A percentile compares a stretch with the other conserved stretches of the same genome.
These are phyloP conservation scores for Fusarium lateritium DNA, from an alignment of 2,329 filamentous ascomycete genomes.

Conservation along the genomic window DNA sequence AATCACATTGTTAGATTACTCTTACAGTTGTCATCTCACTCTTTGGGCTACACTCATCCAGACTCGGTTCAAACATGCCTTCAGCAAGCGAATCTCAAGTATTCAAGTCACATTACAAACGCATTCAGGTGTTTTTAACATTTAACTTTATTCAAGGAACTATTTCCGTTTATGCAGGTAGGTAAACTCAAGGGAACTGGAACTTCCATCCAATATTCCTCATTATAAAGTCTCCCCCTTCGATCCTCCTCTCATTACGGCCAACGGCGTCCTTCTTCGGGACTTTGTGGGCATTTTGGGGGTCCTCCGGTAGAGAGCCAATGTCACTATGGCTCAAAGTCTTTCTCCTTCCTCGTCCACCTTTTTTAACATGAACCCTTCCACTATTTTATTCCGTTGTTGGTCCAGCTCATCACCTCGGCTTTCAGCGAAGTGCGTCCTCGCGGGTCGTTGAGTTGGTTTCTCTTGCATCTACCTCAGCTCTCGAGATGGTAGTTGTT, in stretches of 20 bases:
- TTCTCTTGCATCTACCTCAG: conserved; percentile 9
- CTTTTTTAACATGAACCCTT: conserved; percentile 31
- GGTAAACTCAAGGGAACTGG: conserved; percentile 28
- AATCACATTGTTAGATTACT: too few species aligned
- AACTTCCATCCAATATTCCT: conserved; percentile 24
- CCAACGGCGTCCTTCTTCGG: conserved; percentile 27
- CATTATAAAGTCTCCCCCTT: conserved; percentile 10
- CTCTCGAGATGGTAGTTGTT: neutral
- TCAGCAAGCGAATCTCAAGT: neutral
- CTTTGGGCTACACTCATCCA: too few species aligned
- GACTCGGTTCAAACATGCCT: too few species aligned
- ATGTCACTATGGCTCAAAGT: conserved; percentile 44
- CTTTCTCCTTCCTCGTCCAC: conserved; percentile 51
- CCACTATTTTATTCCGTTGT: conserved; percentile 29
- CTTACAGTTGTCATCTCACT: too few species aligned
- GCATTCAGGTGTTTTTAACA: conserved; percentile 37
- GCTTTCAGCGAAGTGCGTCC: conserved; percentile 10
- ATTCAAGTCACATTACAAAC: conserved; percentile 24
- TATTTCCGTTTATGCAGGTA: conserved; percentile 39
- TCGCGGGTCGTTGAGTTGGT: conserved; percentile 17
- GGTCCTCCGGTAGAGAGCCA: conserved; percentile 33
- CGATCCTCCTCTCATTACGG: conserved; percentile 23
- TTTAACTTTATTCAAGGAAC: conserved; percentile 34
- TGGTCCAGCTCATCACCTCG: conserved; percentile 20
- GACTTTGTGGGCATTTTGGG: conserved; percentile 28